Conservation (phyloP, 345 rosid genomes). For the Corymbia maculata region DNA sequence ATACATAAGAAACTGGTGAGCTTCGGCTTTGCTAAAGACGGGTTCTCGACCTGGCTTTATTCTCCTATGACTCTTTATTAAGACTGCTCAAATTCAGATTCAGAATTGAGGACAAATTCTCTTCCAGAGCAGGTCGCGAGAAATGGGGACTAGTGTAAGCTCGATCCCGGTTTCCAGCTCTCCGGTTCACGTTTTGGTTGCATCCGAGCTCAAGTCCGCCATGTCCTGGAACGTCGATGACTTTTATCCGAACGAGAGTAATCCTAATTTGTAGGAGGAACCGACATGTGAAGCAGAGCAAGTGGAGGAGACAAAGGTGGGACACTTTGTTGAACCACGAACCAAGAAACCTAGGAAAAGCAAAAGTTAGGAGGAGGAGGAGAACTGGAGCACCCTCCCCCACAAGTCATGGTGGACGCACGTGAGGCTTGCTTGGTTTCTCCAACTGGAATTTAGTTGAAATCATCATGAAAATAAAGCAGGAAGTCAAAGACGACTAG, state of each 20-base stretch:
- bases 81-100: neutral
- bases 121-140: neutral
- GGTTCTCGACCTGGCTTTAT: neutral
- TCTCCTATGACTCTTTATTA: neutral
- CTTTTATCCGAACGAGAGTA: neutral
- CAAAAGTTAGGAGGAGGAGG: neutral
- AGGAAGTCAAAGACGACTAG: neutral
- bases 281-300: neutral
- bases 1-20: neutral
- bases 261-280: neutral
- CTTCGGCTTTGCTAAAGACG: neutral
- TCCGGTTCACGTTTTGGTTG: neutral
- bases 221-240: neutral
- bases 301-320: neutral
- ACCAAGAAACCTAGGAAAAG: neutral
- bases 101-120: neutral
- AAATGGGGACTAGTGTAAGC: neutral
- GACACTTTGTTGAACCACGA: neutral
- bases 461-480: neutral
- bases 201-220: neutral
- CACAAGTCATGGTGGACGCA: neutral
- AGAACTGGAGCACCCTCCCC: neutral
- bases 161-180: neutral
- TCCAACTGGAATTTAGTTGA: neutral
- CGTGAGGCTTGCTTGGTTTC: neutral